Evolutionary conservation across 2,329 filamentous ascomycete genomes (phyloP).

Genomic region (Botrytis porri): DNA sequence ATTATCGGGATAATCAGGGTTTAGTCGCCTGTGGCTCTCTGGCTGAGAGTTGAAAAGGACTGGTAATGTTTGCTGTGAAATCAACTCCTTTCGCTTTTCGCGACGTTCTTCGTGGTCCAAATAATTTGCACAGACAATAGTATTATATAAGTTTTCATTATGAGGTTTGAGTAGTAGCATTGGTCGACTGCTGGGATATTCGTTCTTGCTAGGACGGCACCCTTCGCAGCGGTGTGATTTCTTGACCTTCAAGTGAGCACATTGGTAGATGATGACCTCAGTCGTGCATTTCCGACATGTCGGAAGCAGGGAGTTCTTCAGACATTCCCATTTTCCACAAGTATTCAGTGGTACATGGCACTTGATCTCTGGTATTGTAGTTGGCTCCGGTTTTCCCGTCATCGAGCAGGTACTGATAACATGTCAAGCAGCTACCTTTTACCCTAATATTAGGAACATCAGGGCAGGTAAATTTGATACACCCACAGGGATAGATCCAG

Average conservation of each 20-base stretch:
- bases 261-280: background rate
- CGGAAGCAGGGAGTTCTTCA: background rate
- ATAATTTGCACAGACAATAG: background rate
- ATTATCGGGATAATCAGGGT: background rate
- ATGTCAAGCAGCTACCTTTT: background rate
- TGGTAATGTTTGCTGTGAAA: background rate
- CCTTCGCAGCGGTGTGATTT: background rate
- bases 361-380: background rate
- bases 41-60: too few relatives aligned
- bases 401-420: background rate
- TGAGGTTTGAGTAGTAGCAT: background rate
- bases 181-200: background rate
- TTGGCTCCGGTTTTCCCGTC: background rate
- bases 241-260: background rate
- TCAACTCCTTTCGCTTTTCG: background rate
- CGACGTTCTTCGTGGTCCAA: background rate
- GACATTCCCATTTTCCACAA: background rate
- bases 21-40: background rate
- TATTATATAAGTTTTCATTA: background rate
- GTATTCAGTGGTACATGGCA: background rate
- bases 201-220: background rate
- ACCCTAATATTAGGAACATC: background rate
- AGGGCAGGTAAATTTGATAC: background rate
- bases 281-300: background rate
- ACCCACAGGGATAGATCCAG: background rate